Conservation (phyloP, 2,329 filamentous ascomycete genomes). For the Sporothrix brasiliensis region DNA sequence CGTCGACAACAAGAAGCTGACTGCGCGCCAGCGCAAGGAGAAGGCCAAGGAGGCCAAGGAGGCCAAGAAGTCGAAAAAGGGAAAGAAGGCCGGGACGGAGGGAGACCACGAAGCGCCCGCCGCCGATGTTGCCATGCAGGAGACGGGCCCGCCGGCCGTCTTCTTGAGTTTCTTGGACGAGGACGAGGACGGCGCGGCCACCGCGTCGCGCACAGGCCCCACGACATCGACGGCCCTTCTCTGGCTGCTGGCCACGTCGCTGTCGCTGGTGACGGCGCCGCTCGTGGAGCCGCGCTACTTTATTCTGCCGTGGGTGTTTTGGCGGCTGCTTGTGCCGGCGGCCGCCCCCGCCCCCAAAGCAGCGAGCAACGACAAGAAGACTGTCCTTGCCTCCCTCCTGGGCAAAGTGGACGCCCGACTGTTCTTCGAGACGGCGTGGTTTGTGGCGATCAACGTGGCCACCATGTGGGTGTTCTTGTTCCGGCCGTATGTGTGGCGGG, state of each 20-base stretch:
- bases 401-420: slow-evolving; percentile 52
- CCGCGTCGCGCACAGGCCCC: slow-evolving; percentile 41
- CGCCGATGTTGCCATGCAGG: not conserved
- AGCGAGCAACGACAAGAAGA: no score
- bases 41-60: slow-evolving; percentile 1
- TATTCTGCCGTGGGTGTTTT: slow-evolving; percentile 92
- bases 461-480: slow-evolving; percentile 74
- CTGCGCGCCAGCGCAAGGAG: slow-evolving; percentile 6
- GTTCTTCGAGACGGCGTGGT: slow-evolving; percentile 68
- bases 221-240: slow-evolving; percentile 58
- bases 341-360: not conserved
- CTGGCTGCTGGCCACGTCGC: slow-evolving; percentile 67
- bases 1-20: slow-evolving; percentile 1
- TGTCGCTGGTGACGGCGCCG: slow-evolving; percentile 84
- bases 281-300: slow-evolving; percentile 96
- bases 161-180: slow-evolving; percentile 36
- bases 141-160: not conserved
- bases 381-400: slow-evolving; percentile 30
- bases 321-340: slow-evolving; percentile 76
- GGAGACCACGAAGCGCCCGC: not conserved
- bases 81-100: not conserved
- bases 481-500: slow-evolving; percentile 67
- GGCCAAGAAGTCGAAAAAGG: slow-evolving; percentile 24
- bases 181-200: slow-evolving; percentile 38
- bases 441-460: slow-evolving; percentile 62